Evolutionary conservation across 225 moss, liverwort and hornwort species (phyloP), one percentile per base, ranked within the genome.

Genomic region (Pleurozium schreberi): DNA sequence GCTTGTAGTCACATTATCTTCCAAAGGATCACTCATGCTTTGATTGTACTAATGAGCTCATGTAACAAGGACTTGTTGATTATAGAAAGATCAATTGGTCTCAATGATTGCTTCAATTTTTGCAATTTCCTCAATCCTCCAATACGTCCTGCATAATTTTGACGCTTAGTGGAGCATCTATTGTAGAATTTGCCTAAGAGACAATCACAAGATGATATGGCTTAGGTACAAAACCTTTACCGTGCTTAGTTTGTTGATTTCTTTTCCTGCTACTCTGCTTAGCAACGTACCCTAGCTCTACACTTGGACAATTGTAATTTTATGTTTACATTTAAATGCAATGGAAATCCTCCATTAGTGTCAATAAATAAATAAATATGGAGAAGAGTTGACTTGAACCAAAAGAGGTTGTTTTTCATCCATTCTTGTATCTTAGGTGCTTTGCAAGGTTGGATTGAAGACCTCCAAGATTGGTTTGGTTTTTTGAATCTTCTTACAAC

Each of bases 231-330:
- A 34, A 20, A 19, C 2, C 4, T 12, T 33, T 8, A 47, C 7
- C 0, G 0, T 0, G 7, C 0, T 74, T 31, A 1, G 8, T 33
- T 49, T 18, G 5, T 49, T 19, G 14, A 1, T 50, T 2, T 20
- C 2, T 75, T 49, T 10, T 45, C 28, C 9, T n/a, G 0, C 8
- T 71, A 26, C 4, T 27, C 2, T 27, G 0, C 0, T n/a, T 27
- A 4, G 5, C 6, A 7, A 2, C 10, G 1, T 9, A 1, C 5
- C 0, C 0, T 15, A 0, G 2, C 7, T 74, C 4, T 0, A 0
- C 33, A 5, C 0, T 12, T 49, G 0, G 14, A 52, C 0, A 1
- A 3, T 52, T 21, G 22, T 20, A 13, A 50, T 75, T 50, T 34
- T 8, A 8, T 33, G 7, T 20, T 31, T 50, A 50, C 4, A 75